Evolutionary conservation across 192 early-diverging fungal genomes (phyloP).

Genomic region (Mortierella alpina): DNA sequence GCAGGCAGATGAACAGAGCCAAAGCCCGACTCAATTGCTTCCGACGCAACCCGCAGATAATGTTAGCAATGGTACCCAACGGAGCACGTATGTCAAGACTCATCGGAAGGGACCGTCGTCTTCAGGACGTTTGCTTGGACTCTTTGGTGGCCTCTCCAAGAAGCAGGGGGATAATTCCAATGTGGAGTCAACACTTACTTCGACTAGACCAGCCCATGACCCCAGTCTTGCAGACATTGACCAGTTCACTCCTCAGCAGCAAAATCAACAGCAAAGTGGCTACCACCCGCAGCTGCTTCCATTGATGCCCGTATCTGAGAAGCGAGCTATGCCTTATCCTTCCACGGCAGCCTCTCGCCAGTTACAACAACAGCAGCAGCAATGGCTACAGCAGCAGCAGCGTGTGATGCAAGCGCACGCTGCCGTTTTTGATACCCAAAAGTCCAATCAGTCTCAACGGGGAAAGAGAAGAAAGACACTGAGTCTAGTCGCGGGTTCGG

Average conservation of each 20-base stretch:
- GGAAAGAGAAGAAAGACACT: conserved; percentile 48
- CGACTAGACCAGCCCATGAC: background rate
- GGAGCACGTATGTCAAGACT: conserved; percentile 18
- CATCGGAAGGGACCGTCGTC: conserved; percentile 36
- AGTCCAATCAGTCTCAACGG: conserved; percentile 26
- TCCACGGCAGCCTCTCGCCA: conserved; percentile 4
- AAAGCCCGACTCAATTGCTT: background rate
- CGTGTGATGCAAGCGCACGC: too few species aligned
- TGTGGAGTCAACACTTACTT: background rate
- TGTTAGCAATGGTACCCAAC: background rate
- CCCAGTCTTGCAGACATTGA: conserved; percentile 27
- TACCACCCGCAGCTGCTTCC: background rate
- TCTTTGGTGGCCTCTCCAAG: conserved; percentile 46
- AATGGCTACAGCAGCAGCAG: conserved; percentile 10
- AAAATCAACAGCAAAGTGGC: background rate
- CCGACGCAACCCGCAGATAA: background rate
- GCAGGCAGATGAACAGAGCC: background rate
- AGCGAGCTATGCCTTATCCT: background rate
- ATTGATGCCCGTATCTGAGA: conserved; percentile 5
- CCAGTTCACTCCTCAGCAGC: background rate
- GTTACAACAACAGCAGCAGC: conserved; percentile 3
- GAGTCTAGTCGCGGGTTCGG: conserved; percentile 26
- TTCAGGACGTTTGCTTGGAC: conserved; percentile 40
- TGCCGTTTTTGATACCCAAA: conserved; percentile 19
- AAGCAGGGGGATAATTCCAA: conserved; percentile 25